A percentile compares a stretch with the other conserved stretches of the same genome.
These are phyloP conservation scores for Protomyces inouyei DNA, from an alignment of 1,139 yeast species.

Conservation along the genomic window DNA sequence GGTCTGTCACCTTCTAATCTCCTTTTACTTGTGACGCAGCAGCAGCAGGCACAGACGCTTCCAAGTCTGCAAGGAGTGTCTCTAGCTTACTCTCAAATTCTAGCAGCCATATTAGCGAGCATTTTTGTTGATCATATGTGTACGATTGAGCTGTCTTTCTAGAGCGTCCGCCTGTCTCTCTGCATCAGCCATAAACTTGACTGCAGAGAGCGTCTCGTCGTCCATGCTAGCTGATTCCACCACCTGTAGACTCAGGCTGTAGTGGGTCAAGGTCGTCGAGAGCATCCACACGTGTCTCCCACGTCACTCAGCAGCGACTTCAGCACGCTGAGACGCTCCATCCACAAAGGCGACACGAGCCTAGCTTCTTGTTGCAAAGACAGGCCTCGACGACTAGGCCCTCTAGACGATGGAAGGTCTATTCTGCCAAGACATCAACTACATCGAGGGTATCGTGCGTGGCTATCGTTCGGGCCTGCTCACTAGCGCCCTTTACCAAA, in stretches of 20 bases:
- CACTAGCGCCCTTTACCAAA: constrained; percentile 72
- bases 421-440: constrained; percentile 50
- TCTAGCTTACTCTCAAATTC: constrained; percentile 8
- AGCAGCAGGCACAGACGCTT: neutral
- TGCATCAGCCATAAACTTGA: constrained; percentile 2
- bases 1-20: neutral
- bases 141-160: constrained; percentile 21
- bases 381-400: too few relatives aligned
- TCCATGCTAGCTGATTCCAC: neutral
- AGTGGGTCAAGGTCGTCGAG: neutral
- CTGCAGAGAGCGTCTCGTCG: constrained; percentile 6
- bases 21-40: neutral
- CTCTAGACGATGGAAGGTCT: constrained; percentile 12
- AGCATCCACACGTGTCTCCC: neutral
- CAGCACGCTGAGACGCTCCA: too few relatives aligned
- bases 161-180: constrained; percentile 9
- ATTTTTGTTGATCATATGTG: neutral
- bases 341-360: too few relatives aligned
- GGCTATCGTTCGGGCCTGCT: constrained; percentile 87
- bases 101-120: neutral
- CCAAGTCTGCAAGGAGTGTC: neutral
- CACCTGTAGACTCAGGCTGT: too few relatives aligned
- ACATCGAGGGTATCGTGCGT: constrained; percentile 87
- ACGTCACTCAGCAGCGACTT: neutral
- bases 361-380: too few relatives aligned